Conservation (phyloP, 2,329 filamentous ascomycete species). For the Scopulariopsis brevicaulis region DNA sequence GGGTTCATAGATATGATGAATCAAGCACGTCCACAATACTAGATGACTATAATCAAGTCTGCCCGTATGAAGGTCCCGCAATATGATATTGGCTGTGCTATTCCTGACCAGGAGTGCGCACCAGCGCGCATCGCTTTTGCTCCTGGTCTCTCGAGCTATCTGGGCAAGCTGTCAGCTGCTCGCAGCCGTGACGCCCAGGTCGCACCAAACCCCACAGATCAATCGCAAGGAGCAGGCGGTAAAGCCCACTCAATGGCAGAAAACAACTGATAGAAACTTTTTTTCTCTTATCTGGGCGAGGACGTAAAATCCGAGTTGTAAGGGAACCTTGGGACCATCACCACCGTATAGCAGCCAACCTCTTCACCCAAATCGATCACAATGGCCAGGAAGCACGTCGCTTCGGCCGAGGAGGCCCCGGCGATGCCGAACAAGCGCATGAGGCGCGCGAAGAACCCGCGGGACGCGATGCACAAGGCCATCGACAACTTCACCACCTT, state of each 20-base stretch:
- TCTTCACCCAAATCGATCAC: not conserved
- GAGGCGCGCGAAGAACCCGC: constrained; percentile 3
- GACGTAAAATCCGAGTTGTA: not conserved
- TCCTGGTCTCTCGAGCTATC: too few relatives aligned
- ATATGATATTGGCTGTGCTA: too few relatives aligned
- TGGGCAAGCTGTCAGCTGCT: not conserved
- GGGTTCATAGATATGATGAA: constrained; percentile 4
- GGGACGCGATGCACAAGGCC: constrained; percentile 4
- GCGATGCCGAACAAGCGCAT: constrained; percentile 1
- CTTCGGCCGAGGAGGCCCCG: constrained; percentile 1
- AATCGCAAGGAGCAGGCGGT: not conserved
- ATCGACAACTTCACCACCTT: constrained; percentile 1
- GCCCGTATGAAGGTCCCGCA: too few relatives aligned
- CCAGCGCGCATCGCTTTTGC: too few relatives aligned
- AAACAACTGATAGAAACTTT: not conserved
- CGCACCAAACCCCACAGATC: not conserved
- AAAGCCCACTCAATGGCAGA: constrained; percentile 3
- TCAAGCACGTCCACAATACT: not conserved
- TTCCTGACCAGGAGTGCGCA: too few relatives aligned
- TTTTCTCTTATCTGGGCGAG: not conserved
- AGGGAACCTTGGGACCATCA: not conserved
- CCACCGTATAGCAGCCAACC: not conserved
- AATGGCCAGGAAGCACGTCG: not conserved
- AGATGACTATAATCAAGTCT: not conserved
- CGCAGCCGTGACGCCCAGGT: not conserved